Evolutionary conservation across 805 yeast genomes (phyloP), one percentile per base, ranked within the genome.

Genomic region (Suhomyces pyralidae): DNA sequence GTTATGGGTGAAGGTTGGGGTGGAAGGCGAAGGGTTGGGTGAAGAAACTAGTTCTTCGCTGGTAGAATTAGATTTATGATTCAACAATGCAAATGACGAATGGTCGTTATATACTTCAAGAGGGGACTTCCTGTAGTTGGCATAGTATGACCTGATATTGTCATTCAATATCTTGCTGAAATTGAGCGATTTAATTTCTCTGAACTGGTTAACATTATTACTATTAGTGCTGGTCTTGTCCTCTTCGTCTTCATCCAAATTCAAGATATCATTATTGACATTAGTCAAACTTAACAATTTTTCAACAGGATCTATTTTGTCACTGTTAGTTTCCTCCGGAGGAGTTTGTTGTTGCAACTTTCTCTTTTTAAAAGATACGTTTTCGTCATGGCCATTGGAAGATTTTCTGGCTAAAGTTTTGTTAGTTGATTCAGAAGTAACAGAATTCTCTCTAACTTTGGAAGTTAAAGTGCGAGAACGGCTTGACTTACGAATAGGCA

Each of bases 301-400:
- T 57, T 74, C 77, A 49, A 75, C 77, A 5, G 79, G 79, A 56
- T 75, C 79, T 25, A 74, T 66, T 50, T 61, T 69, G 54, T 73
- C 76, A 28, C 60, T 57, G n/a, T 58, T 56, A 48, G 28, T 48
- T 45, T 51, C 52, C 32, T 48, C 50, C 12, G 17, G 48, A 14
- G 48, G 43, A 32, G 30, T 22, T 44, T 38, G 36, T 17, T 40
- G 20, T 32, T 32, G 47, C 40, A 55, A 45, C 34, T 45, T 49
- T 54, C 44, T 52, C 24, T 38, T 38, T 24, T 42, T 42, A 5
- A 24, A 14, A 42, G 45, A 24, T 20, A 22, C 17, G 46, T 47
- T 51, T 51, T 53, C 55, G 48, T 28, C 47, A 40, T 50, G 44
- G 24, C 30, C 40, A 32, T 42, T 36, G 8, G 45, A 19, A 15